phyloP scores from a whole-genome alignment of 1,139 yeast species.

The Candida freyschussii region DNA sequence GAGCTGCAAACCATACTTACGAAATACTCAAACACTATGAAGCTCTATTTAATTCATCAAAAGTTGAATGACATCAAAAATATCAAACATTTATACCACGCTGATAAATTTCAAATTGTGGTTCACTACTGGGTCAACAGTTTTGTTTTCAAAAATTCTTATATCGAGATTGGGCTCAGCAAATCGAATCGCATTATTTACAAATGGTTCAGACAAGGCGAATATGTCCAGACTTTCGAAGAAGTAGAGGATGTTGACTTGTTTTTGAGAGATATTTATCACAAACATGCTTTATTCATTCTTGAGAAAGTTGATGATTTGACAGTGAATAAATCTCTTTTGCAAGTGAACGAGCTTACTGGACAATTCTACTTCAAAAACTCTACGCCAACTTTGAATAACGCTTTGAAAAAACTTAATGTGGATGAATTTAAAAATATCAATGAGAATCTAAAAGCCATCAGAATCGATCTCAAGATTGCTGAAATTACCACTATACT shows the following conservation, averaged over 20 bases:
- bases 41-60: conserved; percentile 62
- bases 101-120: conserved; percentile 55
- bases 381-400: conserved; percentile 38
- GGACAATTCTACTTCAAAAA: conserved; percentile 45
- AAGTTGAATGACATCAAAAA: conserved; percentile 51
- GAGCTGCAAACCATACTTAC: conserved; percentile 68
- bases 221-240: conserved; percentile 28
- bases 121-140: conserved; percentile 67
- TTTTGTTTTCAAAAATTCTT: conserved; percentile 41
- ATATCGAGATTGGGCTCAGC: conserved; percentile 65
- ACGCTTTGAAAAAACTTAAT: conserved; percentile 36
- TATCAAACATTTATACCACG: conserved; percentile 60
- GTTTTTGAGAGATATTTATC: conserved; percentile 29
- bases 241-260: conserved; percentile 28
- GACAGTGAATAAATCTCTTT: conserved; percentile 17
- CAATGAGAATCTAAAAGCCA: conserved; percentile 29
- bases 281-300: conserved; percentile 32
- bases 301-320: conserved; percentile 29
- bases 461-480: conserved; percentile 43
- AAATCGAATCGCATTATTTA: conserved; percentile 46
- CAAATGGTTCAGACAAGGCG: conserved; percentile 67
- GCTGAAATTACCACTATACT: conserved; percentile 51
- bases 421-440: conserved; percentile 29
- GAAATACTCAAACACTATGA: conserved; percentile 67
- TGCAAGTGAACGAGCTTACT: conserved; percentile 26